Base-by-base conservation (phyloP, 2,329 filamentous ascomycete genomes). In the Colletotrichum sp. region DNA sequence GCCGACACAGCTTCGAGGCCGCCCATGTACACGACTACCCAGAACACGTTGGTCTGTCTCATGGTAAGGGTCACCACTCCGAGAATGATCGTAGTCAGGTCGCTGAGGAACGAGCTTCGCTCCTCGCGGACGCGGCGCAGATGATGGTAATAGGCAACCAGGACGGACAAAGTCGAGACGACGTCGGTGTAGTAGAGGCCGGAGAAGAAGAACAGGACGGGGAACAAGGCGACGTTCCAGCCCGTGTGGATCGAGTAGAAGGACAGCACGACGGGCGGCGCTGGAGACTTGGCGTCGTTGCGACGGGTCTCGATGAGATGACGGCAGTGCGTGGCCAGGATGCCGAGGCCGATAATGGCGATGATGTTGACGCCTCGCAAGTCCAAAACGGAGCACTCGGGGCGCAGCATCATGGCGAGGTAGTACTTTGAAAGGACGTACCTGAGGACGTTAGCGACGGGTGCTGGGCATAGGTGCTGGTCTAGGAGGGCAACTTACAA, bases 21-120 rank as follows among this genome's bases (percentile, higher is more conserved):
- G 25, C 94, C 94, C 80, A 95, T 91, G 80, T 95, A 95, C 0
- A 96, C 88, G 1, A 95, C 93, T 0, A 96, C 93, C 97, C 97
- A 99, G 83, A 99, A 98, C 72, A 99, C 94, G 81, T 99, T 99
- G 0, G 97, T 99, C 84, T 99, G 97, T 29, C 97, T 90, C 88
- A 98, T 97, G 4, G 90, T 86, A 25, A 99, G 88, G 2, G 95
- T 89, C 2, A 91, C 77, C 0, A 95, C 78, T 0, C 96, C 96
- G 8, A 93, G 83, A 0, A 88, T 2, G 0, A 95, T 77, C 0
- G 87, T 87, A 13, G 79, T 77, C 0, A 92, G 2, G 65, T 88
- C 87, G 59, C 83, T 89, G 9, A 80, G 5, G 7, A 86, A 19
- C 0, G 85, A 84, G 7, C 82, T 84, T 8, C 63, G 67, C 13